A percentile compares a stretch with the other conserved stretches of the same genome.
These are phyloP conservation scores for Cornus kousa DNA, from an alignment of 148 eudicot species.

Conservation along the genomic window DNA sequence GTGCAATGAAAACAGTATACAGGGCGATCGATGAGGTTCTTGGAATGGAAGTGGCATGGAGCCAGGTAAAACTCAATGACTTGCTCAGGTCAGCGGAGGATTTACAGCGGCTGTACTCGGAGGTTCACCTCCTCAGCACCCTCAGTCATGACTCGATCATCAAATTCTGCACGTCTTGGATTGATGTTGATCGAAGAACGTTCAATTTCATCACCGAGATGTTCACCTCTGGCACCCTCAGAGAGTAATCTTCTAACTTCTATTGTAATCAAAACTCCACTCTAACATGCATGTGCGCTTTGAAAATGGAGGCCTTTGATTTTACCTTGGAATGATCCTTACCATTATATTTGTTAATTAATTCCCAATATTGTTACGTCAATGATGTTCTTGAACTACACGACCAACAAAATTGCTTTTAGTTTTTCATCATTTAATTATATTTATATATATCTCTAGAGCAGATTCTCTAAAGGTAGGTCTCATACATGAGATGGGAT, in stretches of 20 bases:
- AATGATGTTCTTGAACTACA: neutral
- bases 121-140: conserved; percentile 50
- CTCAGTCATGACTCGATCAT: conserved; percentile 42
- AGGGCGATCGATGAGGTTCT: conserved; percentile 43
- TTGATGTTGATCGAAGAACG: conserved; percentile 39
- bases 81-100: conserved; percentile 44
- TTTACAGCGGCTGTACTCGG: conserved; percentile 43
- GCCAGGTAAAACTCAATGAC: conserved; percentile 36
- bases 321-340: neutral
- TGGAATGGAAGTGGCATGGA: conserved; percentile 57
- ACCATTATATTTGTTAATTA: no score
- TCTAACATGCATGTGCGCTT: neutral
- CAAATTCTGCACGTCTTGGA: conserved; percentile 50
- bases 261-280: neutral
- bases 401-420: neutral
- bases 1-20: conserved; percentile 42
- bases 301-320: neutral
- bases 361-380: neutral
- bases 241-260: conserved; percentile 35
- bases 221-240: conserved; percentile 56
- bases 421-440: neutral
- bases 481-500: no score
- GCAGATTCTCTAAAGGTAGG: neutral
- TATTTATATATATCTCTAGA: neutral
- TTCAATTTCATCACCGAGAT: conserved; percentile 51